A percentile compares a stretch with the other conserved stretches of the same genome.
Conservation (phyloP, 2,329 filamentous ascomycete species). For the Penicillium rolfsii region DNA sequence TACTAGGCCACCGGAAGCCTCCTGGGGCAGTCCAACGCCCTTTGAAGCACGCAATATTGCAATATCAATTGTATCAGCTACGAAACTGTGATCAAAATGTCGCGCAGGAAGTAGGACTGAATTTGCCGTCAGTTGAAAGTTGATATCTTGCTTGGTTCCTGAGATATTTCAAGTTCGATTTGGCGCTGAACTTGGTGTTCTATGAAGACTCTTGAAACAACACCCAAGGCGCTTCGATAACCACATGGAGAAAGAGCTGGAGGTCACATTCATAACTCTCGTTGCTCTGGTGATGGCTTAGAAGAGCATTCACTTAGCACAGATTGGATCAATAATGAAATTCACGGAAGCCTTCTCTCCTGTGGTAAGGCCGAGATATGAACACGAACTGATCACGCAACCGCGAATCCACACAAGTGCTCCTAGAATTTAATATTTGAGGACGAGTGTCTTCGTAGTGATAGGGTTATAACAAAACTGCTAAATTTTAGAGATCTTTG, state of each 20-base stretch:
- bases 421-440: constrained; percentile 6
- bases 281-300: neutral
- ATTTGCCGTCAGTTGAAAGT: too few relatives aligned
- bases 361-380: neutral
- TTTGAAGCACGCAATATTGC: too few relatives aligned
- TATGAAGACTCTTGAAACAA: neutral
- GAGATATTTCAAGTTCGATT: too few relatives aligned
- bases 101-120: too few relatives aligned
- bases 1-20: too few relatives aligned
- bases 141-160: too few relatives aligned
- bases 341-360: neutral
- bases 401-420: neutral
- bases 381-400: neutral
- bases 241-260: constrained; percentile 3
- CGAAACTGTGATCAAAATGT: too few relatives aligned
- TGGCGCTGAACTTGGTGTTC: too few relatives aligned
- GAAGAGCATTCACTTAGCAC: too few relatives aligned
- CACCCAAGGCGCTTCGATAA: neutral
- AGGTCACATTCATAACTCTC: neutral
- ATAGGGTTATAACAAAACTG: neutral
- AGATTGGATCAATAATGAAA: neutral
- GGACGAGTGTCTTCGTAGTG: neutral
- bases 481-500: neutral
- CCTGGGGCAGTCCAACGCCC: too few relatives aligned
- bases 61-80: too few relatives aligned